Evolutionary conservation across 345 rosid species (phyloP).

Genomic region (Raphanus sativus): DNA sequence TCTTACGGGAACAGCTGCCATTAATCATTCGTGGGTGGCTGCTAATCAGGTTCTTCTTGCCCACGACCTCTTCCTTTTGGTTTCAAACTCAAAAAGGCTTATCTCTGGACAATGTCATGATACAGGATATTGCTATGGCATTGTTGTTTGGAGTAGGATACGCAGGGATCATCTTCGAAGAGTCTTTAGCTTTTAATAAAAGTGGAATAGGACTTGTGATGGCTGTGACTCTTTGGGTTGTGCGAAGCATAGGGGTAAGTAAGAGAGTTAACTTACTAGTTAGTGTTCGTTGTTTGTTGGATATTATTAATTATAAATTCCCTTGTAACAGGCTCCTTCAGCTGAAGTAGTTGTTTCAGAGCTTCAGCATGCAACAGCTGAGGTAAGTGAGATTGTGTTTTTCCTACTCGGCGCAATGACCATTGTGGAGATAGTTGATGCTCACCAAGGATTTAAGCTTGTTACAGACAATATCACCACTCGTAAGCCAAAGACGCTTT

Average conservation of each 20-base stretch:
- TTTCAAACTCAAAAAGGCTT: not conserved
- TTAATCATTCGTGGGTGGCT: constrained; percentile 95
- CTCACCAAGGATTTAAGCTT: constrained; percentile 99
- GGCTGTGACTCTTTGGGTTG: constrained; percentile 96
- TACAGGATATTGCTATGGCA: constrained; percentile 96
- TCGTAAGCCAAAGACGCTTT: constrained; percentile 76
- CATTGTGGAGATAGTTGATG: constrained; percentile 95
- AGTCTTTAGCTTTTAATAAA: constrained; percentile 92
- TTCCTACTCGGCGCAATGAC: constrained; percentile 99
- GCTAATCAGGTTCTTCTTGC: constrained; percentile 72
- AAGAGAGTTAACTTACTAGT: not conserved
- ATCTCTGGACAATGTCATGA: constrained; percentile 23
- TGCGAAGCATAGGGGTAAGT: constrained; percentile 86
- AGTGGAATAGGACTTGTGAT: constrained; percentile 92
- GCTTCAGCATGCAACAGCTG: constrained; percentile 83
- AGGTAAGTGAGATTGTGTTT: constrained; percentile 94
- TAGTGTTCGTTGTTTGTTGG: not conserved
- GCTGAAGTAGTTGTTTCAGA: constrained; percentile 84
- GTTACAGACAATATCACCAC: constrained; percentile 96
- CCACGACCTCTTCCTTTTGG: not conserved
- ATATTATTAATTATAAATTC: constrained; percentile 7
- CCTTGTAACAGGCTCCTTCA: constrained; percentile 82
- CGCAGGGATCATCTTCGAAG: constrained; percentile 86
- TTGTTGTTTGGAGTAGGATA: constrained; percentile 84
- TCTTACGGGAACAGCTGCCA: constrained; percentile 77